A percentile compares a stretch with the other conserved stretches of the same genome.
Evolutionary conservation across 768 basidiomycete species (phyloP).

Genomic region (Brasilioporus rufonigricans): DNA sequence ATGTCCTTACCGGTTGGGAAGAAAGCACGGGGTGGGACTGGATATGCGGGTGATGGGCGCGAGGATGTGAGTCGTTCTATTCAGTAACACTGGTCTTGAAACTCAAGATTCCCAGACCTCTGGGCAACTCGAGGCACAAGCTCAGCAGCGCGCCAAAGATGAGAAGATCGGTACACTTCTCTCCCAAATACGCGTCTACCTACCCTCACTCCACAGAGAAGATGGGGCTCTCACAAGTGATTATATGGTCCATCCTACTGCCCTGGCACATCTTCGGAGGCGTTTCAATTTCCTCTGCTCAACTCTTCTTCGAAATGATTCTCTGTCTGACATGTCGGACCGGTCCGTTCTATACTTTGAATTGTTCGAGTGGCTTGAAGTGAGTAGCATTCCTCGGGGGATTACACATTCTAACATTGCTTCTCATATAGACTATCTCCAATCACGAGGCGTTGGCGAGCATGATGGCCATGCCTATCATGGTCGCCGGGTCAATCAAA

Average conservation of each 20-base stretch:
- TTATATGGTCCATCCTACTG: constrained; percentile 89
- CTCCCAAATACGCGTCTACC: constrained; percentile 69
- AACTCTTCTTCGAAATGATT: constrained; percentile 85
- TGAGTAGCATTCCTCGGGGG: constrained; percentile 29
- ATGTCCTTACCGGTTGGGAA: constrained; percentile 46
- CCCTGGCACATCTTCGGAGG: constrained; percentile 86
- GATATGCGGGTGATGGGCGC: constrained; percentile 79
- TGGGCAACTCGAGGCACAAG: constrained; percentile 76
- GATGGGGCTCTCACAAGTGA: constrained; percentile 83
- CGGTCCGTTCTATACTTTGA: constrained; percentile 83
- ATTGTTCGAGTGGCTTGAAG: constrained; percentile 90
- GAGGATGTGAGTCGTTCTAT: constrained; percentile 70
- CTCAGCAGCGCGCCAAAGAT: constrained; percentile 72
- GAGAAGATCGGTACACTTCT: constrained; percentile 69
- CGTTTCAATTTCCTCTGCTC: constrained; percentile 89
- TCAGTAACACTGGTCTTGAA: neutral
- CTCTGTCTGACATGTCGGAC: constrained; percentile 92
- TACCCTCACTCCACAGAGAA: constrained; percentile 75
- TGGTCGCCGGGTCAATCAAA: constrained; percentile 75
- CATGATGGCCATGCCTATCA: constrained; percentile 97
- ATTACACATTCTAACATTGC: neutral
- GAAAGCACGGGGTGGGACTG: constrained; percentile 76
- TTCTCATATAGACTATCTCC: constrained; percentile 70
- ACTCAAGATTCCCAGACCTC: constrained; percentile 51
- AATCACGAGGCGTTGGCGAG: constrained; percentile 90